These are phyloP conservation scores for Yamadazyma jaroonii DNA, from an alignment of 1,139 yeast species.

Conservation along the genomic window DNA sequence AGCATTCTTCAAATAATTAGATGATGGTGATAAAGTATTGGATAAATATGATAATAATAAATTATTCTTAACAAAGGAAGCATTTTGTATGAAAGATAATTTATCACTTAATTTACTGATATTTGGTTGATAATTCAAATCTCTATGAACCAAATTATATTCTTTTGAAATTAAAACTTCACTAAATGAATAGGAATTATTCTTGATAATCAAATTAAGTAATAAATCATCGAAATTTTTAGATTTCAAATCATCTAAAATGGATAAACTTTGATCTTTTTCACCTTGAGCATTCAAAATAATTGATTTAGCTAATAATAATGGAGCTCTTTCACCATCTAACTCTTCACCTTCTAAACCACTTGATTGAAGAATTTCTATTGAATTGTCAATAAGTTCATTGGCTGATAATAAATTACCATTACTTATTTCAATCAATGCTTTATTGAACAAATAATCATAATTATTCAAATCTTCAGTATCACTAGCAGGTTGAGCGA, in stretches of 20 bases:
- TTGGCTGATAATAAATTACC: conserved; percentile 45
- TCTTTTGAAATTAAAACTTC: conserved; percentile 7
- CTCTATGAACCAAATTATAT: conserved; percentile 40
- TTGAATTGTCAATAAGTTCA: conserved; percentile 49
- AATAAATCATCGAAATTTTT: conserved; percentile 28
- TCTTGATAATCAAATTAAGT: conserved; percentile 31
- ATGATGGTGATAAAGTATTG: conserved; percentile 30
- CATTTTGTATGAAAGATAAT: conserved; percentile 44
- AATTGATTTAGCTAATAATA: conserved; percentile 67
- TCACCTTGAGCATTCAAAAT: conserved; percentile 52
- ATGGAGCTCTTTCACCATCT: conserved; percentile 55
- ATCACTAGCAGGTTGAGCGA: conserved; percentile 5
- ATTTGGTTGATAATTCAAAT: conserved; percentile 39
- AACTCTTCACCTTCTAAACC: conserved; percentile 41
- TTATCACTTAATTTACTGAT: conserved; percentile 34
- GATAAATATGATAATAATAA: conserved; percentile 38
- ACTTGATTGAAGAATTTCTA: conserved; percentile 35
- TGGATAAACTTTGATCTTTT: conserved; percentile 35
- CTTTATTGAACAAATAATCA: conserved; percentile 61
- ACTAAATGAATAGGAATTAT: conserved; percentile 26
- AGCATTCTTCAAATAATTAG: conserved; percentile 21
- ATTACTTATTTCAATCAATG: conserved; percentile 51
- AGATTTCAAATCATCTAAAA: conserved; percentile 26
- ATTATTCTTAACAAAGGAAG: conserved; percentile 42
- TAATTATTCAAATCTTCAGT: conserved; percentile 19